Evolutionary conservation across 495 filamentous ascomycete species (phyloP), one percentile per base, ranked within the genome.

Genomic region (Lophiostoma macrostomum): DNA sequence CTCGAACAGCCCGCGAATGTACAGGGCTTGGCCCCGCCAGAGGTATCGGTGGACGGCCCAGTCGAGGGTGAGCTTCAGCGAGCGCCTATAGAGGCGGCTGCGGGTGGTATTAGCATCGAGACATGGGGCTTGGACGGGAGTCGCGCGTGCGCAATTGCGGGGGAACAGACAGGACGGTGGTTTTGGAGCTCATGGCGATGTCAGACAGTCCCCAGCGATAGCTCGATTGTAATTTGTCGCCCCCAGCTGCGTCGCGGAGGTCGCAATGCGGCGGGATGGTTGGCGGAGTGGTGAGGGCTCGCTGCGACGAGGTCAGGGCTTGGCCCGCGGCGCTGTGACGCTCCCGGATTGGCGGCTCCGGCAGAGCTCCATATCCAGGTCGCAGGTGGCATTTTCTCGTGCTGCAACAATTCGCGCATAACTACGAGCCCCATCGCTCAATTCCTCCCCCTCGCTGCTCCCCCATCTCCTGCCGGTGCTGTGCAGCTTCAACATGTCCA

Each of bases 1-100:
- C 62, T 99, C 93, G 66, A 99, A 99, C 10, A 97, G 76, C 14
- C 87, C 89, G 60, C 93, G 85, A 57, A 99, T 93, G 67, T 99
- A 97, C 55, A 96, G 73, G 14, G 94, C 93, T 69, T 96, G 91
- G 46, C 90, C 87, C 55, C 94, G 82, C 91, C 94, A 99, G 57
- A 96, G 70, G 57, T 85, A 79, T 49, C 94, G 82, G 60, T 96
- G 87, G 53, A 96, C 87, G 49, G 87, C 76, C 94, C 93, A 99
- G 75, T 94, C 89, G 58, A 96, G 86, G 13, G 93, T 79, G 51
- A 94, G 81, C 78, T 95, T 97, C 64, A 97, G 72, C 16, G 87
- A 88, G 52, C 90, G 88, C 56, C 93, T 85, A 71, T 99, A 97
- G 35, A 99, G 84, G 28, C 87, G 90, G 53, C 94, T 97, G 67